phyloP scores from a whole-genome alignment of 1,284 basidiomycete species.

The Fomitopsis betulina region DNA sequence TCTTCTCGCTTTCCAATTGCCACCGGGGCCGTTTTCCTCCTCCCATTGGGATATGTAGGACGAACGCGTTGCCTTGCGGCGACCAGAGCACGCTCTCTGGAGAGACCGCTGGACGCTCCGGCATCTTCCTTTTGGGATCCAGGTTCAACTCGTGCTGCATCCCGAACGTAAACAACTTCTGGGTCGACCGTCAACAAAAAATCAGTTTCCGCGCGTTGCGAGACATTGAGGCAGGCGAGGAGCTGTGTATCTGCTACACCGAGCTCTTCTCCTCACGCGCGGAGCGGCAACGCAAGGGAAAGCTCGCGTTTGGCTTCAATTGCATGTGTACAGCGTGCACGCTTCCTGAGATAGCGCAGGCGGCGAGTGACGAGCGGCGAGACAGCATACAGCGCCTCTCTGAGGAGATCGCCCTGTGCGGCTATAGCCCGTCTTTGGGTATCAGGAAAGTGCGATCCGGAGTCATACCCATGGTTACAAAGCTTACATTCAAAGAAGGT shows the following conservation, averaged over 20 bases:
- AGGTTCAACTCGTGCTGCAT: conserved; percentile 26
- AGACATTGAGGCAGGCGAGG: conserved; percentile 45
- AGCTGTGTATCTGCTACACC: conserved; percentile 56
- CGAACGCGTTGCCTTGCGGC: conserved; percentile 3
- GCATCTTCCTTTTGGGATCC: conserved; percentile 16
- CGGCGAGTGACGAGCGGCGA: conserved; percentile 18
- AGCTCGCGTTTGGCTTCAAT: conserved; percentile 49
- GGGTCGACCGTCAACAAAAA: conserved; percentile 14
- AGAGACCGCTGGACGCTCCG: neutral
- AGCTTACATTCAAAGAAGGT: conserved; percentile 5
- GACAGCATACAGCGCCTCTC: conserved; percentile 14
- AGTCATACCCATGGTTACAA: neutral
- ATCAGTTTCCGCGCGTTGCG: conserved; percentile 25
- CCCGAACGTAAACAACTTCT: conserved; percentile 24
- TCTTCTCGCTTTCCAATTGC: conserved; percentile 3
- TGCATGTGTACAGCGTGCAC: conserved; percentile 45
- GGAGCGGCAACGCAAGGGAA: conserved; percentile 35
- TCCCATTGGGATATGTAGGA: neutral
- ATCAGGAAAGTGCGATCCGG: conserved; percentile 16
- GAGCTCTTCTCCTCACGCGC: conserved; percentile 20
- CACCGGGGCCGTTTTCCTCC: neutral
- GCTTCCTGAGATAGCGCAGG: conserved; percentile 12
- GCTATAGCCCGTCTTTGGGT: conserved; percentile 15
- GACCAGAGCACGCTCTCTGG: neutral
- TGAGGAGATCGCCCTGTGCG: conserved; percentile 17